Evolutionary conservation across 345 rosid species (phyloP), one percentile per base, ranked within the genome.

Genomic region (Acer negundo): DNA sequence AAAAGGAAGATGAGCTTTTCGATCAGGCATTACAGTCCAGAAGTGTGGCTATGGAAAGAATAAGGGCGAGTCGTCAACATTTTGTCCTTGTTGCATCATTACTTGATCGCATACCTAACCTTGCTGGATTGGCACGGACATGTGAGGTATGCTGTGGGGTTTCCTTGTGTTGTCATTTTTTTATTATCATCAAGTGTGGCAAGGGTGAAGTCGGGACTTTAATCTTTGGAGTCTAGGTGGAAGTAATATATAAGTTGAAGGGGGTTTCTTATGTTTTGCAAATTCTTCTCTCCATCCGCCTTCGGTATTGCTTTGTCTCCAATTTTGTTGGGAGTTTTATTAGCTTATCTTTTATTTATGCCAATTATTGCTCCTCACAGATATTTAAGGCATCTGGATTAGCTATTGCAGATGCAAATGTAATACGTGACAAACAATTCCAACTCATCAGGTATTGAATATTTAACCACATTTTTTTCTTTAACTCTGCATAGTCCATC

Each of bases 91-190:
- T 95, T 67, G 99, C 98, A 72, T 95, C 98, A 66, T 80, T 95
- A 51, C 83, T 93, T 78, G 97, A 95, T 82, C 94, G 99, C 51
- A 90, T 93, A 72, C 99, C 99, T 66, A 95, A 95, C 82, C 94
- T 95, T 82, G 98, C 98, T 64, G 98, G 99, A 66, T 86, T 95
- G 86, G 96, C 98, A 75, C 90, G 97, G 77, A 92, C 99, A 22
- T 91, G 99, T 83, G 97, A 95, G 96, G 99, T 93, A 75, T 77
- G 85, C 56, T 59, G 10, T 51, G 23, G 65, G 44, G 59, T 46
- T 72, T 72, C 40, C 58, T 70, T 20, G 28, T 63, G 20, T 64
- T 51, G 20, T 53, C 28, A 53, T 63, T 66, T 40, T 22, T 69
- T 66, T 72, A 19, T 11, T 67, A 59, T 55, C 26, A 11, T 35